Percentiles rank a stretch among this genome's conserved stretches.
These are phyloP conservation scores for Musa schizocarpa DNA, from an alignment of 176 grass and related monocot genomes.

Conservation along the genomic window DNA sequence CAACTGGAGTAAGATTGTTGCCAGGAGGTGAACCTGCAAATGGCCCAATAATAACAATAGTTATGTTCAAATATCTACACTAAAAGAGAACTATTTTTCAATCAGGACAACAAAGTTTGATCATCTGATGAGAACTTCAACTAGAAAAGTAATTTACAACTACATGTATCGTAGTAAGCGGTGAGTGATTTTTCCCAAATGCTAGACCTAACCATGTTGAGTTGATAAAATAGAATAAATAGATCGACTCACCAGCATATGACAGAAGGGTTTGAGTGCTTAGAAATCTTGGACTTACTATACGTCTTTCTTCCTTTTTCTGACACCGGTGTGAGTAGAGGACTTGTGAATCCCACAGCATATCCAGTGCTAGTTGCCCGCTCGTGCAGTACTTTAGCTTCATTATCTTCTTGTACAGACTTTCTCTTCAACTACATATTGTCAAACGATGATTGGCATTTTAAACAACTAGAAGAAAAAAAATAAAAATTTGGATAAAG, in stretches of 20 bases:
- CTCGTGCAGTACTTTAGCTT: constrained; percentile 37
- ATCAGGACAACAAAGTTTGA: background rate
- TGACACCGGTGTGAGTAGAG: constrained; percentile 45
- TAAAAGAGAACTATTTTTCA: background rate
- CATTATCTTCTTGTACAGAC: constrained; percentile 34
- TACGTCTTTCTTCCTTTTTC: constrained; percentile 41
- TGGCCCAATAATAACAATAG: background rate
- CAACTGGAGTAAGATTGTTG: constrained; percentile 58
- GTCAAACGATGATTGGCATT: background rate
- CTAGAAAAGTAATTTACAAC: background rate
- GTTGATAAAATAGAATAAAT: constrained; percentile 19
- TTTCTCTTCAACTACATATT: constrained; percentile 58
- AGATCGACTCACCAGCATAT: constrained; percentile 55
- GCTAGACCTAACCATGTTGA: background rate
- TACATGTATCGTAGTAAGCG: background rate
- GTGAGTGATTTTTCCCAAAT: background rate
- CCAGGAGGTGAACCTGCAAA: constrained; percentile 42
- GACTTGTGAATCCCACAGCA: constrained; percentile 35
- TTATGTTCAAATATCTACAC: background rate
- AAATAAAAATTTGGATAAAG: background rate
- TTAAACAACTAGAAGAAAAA: background rate
- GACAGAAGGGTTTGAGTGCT: constrained; percentile 40
- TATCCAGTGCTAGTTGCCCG: constrained; percentile 36
- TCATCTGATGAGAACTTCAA: background rate
- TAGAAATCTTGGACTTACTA: constrained; percentile 38